Base-by-base conservation (phyloP, 129 eudicot genomes). In the Glebionis coronaria region DNA sequence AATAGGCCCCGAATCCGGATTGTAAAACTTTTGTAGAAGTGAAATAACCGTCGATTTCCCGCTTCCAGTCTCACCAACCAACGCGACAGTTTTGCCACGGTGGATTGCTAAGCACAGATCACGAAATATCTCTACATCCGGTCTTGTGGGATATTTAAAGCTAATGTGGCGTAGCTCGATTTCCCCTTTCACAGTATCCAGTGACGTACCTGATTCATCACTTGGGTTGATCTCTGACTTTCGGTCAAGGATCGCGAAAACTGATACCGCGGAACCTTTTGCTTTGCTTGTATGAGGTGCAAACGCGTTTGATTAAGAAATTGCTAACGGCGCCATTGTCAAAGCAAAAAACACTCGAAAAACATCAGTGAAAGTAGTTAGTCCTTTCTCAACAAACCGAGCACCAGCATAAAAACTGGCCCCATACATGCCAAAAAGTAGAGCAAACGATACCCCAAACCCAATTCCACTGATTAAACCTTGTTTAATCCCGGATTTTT, bases 331-430 rank as follows among this genome's bases (percentile, higher is more conserved):
- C 4, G 95, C 85, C 90, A 82, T 80, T 15, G 92, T 80, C 55
- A 90, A 69, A 57, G 95, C 97, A 71, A 87, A 90, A 84, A 90
- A 90, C 57, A 90, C 97, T 82, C 85, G 75, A 55, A 80, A 90
- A 35, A 90, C 92, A 44, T 90, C 75, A 5, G 73, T 0, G n/a
- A n/a, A n/a, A 54, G 87, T 74, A 35, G 84, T 82, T 79, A 72
- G 79, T 29, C 97, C 95, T 61, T 73, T 82, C 55, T 79, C 78
- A 63, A 90, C 86, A 55, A 90, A 88, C 42, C 82, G 84, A 9
- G 97, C 88, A 73, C 95, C 97, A 0, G 83, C 90, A 23, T 90
- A 90, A 42, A 85, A 90, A 55, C 87, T 84, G 44, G 82, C 61
- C 4, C 87, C 97, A 56, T 87, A 87, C 63, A 87, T 95, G 12